These are phyloP conservation scores for Paxillus ammoniavirescens DNA, from an alignment of 768 basidiomycete species.

Conservation along the genomic window DNA sequence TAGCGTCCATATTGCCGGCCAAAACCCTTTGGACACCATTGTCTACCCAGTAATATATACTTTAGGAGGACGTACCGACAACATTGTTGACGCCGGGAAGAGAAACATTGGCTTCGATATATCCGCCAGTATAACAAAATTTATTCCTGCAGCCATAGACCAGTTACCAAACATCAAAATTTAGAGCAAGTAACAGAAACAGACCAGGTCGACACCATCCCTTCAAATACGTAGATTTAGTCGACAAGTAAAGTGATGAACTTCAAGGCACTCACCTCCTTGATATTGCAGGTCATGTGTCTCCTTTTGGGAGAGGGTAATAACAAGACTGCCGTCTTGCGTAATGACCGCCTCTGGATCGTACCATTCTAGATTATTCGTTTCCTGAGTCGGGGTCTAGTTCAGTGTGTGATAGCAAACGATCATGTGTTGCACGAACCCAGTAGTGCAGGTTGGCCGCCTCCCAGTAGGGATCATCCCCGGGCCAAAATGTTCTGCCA, in stretches of 20 bases:
- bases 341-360: slow-evolving; percentile 52
- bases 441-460: slow-evolving; percentile 45
- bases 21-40: slow-evolving; percentile 34
- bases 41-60: background rate
- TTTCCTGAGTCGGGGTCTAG: slow-evolving; percentile 31
- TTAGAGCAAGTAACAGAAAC: slow-evolving; percentile 2
- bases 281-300: slow-evolving; percentile 48
- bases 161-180: slow-evolving; percentile 6
- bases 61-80: slow-evolving; percentile 35
- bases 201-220: slow-evolving; percentile 46
- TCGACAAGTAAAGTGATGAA: slow-evolving; percentile 13
- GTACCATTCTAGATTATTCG: slow-evolving; percentile 60
- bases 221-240: slow-evolving; percentile 39
- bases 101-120: slow-evolving; percentile 61
- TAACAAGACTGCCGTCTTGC: slow-evolving; percentile 45
- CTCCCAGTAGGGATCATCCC: slow-evolving; percentile 86
- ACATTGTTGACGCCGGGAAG: slow-evolving; percentile 69
- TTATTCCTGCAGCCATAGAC: slow-evolving; percentile 59
- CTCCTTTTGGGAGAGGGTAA: slow-evolving; percentile 46
- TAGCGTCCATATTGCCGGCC: slow-evolving; percentile 60
- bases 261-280: slow-evolving; percentile 28
- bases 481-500: slow-evolving; percentile 75
- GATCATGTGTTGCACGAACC: slow-evolving; percentile 31
- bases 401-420: slow-evolving; percentile 21
- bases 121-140: slow-evolving; percentile 86